Conservation (phyloP, 2,329 filamentous ascomycete species). For the Hypomyces perniciosus region DNA sequence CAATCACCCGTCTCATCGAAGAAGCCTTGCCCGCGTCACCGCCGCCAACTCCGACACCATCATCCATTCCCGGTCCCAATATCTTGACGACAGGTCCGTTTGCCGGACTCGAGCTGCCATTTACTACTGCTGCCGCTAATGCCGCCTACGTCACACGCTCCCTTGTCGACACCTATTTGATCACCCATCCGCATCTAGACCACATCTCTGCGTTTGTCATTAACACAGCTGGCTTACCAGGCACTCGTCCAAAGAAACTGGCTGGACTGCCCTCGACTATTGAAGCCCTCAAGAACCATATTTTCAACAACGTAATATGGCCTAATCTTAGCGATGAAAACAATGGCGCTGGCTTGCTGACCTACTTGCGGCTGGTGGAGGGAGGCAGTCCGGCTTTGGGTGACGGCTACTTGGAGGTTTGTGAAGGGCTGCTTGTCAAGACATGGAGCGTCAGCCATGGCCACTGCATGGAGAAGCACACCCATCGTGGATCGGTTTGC, state of each 20-base stretch:
- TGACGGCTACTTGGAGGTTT: slow-evolving; percentile 82
- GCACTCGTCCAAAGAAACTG: slow-evolving; percentile 74
- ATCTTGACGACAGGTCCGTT: slow-evolving; percentile 68
- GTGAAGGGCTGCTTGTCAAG: slow-evolving; percentile 83
- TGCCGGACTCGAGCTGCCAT: slow-evolving; percentile 65
- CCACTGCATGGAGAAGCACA: slow-evolving; percentile 71
- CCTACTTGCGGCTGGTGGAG: slow-evolving; percentile 81
- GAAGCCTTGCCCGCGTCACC: slow-evolving; percentile 36
- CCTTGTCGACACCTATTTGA: slow-evolving; percentile 80
- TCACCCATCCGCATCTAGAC: slow-evolving; percentile 96
- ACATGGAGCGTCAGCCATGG: slow-evolving; percentile 86
- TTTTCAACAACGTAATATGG: slow-evolving; percentile 98
- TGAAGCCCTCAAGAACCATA: slow-evolving; percentile 82
- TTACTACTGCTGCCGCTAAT: slow-evolving; percentile 64
- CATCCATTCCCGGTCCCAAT: slow-evolving; percentile 33
- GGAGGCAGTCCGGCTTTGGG: slow-evolving; percentile 82
- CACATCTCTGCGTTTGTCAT: slow-evolving; percentile 88
- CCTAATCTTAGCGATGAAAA: slow-evolving; percentile 96
- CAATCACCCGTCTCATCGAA: slow-evolving; percentile 75
- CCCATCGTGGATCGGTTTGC: slow-evolving; percentile 54
- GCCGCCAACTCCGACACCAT: slow-evolving; percentile 16
- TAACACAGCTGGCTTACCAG: slow-evolving; percentile 83
- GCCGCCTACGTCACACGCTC: slow-evolving; percentile 72
- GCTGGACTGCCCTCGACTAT: slow-evolving; percentile 87
- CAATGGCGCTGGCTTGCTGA: slow-evolving; percentile 85